Evolutionary conservation across 352 stramenopile genomes (phyloP).

Genomic region (Phytopythium montanum): DNA sequence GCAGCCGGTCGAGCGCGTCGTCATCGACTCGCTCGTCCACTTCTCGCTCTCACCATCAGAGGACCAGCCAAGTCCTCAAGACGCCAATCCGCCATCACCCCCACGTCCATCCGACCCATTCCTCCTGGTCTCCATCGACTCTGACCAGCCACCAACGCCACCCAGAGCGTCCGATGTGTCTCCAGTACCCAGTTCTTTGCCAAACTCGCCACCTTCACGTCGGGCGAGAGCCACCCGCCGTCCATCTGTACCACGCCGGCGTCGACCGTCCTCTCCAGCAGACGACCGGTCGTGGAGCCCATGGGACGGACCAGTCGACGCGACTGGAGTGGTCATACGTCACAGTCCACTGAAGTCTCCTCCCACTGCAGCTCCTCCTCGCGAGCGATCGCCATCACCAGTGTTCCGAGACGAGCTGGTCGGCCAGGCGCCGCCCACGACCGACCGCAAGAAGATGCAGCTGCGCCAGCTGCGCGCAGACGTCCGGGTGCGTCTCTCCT

Average conservation of each 20-base stretch:
- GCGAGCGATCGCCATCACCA: constrained; percentile 3
- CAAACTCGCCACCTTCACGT: background rate
- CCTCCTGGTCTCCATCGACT: background rate
- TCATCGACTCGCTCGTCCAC: constrained; percentile 55
- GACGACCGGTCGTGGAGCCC: constrained; percentile 6
- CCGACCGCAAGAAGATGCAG: constrained; percentile 48
- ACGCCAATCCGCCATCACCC: background rate
- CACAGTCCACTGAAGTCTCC: constrained; percentile 6
- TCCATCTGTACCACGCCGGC: background rate
- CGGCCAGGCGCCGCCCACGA: constrained; percentile 14
- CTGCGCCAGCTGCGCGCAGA: constrained; percentile 36
- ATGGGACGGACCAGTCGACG: background rate
- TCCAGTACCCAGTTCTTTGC: background rate
- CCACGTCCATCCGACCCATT: background rate
- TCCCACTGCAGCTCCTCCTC: too few species aligned
- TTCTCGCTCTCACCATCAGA: constrained; percentile 25
- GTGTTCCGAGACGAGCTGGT: constrained; percentile 9
- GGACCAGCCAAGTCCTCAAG: background rate
- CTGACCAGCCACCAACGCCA: background rate
- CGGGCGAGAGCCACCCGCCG: background rate
- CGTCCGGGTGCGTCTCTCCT: constrained; percentile 31
- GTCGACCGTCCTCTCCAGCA: constrained; percentile 10
- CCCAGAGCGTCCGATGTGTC: background rate
- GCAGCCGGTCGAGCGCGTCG: constrained; percentile 30
- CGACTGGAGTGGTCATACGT: too few species aligned